Base-by-base conservation (phyloP, 805 yeast species). In the Myxozyma nipponensis region DNA sequence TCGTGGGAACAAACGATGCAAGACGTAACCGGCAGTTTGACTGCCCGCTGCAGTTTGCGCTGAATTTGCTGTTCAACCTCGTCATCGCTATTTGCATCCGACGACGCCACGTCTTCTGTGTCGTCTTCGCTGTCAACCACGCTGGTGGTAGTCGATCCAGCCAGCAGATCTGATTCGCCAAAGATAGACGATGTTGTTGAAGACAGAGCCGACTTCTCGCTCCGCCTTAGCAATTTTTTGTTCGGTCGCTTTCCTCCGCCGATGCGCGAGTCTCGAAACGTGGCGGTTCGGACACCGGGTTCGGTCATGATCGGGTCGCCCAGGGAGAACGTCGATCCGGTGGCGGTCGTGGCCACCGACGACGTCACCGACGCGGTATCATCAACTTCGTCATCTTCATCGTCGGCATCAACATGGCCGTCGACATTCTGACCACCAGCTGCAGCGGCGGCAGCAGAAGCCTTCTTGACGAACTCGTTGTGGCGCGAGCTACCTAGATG, bases 1-100 rank as follows among this genome's bases (percentile, higher is more conserved):
- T 25, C 69, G 60, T 25, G 82, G 83, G 67, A 62, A 67, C 64
- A 61, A 52, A 72, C 69, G 28, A 72, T 64, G 42, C 72, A 69
- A 9, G 65, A 64, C 22, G 62, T 67, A 18, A 70, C 57, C 18
- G 72, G 68, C 41, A 71, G 26, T 36, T 40, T 39, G 22, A 45
- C 49, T 2, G 62, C 60, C 13, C 36, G 52, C 35, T 51, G 41
- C 26, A 57, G 46, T 43, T 58, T 60, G 42, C 51, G 39, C 4
- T 30, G 50, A 35, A 56, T 44, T 13, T 40, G 38, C n/a, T 35
- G 35, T 28, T 49, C 58, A 17, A 57, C 37, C 17, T 58, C 58
- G 28, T 58, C 50, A 6, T 35, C 38, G 9, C 19, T 17, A n/a
- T 6, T n/a, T 17, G 6, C 9, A 7, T n/a, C 19, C 21, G 15